Base-by-base conservation (phyloP, 495 filamentous ascomycete genomes). In the Neurospora discreta region DNA sequence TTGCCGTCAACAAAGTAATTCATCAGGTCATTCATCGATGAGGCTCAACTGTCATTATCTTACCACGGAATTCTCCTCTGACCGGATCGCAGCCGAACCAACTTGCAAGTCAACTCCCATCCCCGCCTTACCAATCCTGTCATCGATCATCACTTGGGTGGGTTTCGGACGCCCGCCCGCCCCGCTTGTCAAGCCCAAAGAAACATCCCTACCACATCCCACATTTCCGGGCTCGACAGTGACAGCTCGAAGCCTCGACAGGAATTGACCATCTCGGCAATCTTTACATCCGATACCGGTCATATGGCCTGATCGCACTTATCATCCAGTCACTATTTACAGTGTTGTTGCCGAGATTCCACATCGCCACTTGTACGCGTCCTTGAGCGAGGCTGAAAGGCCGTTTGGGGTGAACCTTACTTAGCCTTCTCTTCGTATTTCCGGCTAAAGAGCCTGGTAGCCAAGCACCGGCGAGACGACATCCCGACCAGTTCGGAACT, bases 341-440 rank as follows among this genome's bases (percentile, higher is more conserved):
- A 18, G 71, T 68, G 65, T 70, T 74, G 46, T 68, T 52, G 42
- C 33, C 70, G 20, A 18, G 18, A 44, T n/a, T 33, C 20, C 60
- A 76, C 74, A 76, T 77, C 72, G 78, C 78, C 78, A 80, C 78
- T 40, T 52, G 71, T 69, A 77, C 78, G 77, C 75, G 73, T 78
- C 74, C 68, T 71, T 69, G 52, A 65, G 52, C 39, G 16, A 65
- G 52, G 26, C 52, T 65, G 52, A 65, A 15, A 65, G 52, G 52
- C 26, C 52, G 9, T 60, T 30, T 33, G 52, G 26, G 52, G 52
- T 26, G 52, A 60, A 60, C 26, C 52, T 33, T 60, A 13, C 42
- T 36, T 36, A 36, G 4, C 52, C 52, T 30, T 8, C 52, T 15
- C 26, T 60, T 58, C 23, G 46, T 33, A 60, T 60, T 16, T 60